phyloP scores from a whole-genome alignment of 2,329 filamentous ascomycete genomes.

The Neofusicoccum laricinum region DNA sequence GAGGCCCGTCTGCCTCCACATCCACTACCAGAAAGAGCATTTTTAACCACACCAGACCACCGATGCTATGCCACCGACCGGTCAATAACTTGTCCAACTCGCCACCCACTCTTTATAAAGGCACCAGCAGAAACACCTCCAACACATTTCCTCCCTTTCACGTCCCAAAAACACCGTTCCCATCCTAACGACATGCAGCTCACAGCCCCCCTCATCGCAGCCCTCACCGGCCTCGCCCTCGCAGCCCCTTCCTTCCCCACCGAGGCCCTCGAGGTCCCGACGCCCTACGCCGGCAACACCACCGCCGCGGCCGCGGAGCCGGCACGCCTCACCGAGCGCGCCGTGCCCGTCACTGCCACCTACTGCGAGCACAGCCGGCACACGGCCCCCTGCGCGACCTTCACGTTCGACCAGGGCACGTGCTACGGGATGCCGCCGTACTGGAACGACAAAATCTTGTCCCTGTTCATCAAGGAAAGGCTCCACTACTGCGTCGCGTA shows the following conservation, averaged over 20 bases:
- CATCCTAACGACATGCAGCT: neutral
- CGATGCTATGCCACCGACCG: too few species aligned
- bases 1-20: neutral
- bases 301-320: neutral
- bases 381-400: neutral
- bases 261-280: neutral
- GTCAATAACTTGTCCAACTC: too few species aligned
- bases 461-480: neutral
- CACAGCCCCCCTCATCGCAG: neutral
- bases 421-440: neutral
- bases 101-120: neutral
- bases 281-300: neutral
- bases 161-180: neutral
- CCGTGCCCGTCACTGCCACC: neutral
- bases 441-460: neutral
- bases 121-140: neutral
- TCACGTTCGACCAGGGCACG: neutral
- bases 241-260: neutral
- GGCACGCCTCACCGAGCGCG: neutral
- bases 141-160: neutral
- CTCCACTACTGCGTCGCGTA: neutral
- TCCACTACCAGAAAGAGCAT: neutral
- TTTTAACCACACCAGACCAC: neutral
- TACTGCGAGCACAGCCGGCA: neutral
- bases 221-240: neutral